Base-by-base conservation (phyloP, 169 alveolate species). In the Babesia ovis region DNA sequence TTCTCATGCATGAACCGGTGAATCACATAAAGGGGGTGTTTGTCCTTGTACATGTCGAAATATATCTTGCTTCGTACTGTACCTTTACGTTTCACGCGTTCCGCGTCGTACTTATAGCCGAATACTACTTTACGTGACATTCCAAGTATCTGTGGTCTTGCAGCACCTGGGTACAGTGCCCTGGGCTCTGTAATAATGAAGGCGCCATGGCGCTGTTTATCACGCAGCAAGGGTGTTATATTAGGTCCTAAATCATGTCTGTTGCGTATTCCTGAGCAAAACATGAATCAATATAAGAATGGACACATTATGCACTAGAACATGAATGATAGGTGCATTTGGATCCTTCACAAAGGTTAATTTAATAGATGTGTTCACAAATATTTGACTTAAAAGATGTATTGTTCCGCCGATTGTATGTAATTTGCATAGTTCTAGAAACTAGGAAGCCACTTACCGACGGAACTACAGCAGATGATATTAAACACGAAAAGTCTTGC, bases 1-100 rank as follows among this genome's bases (percentile, higher is more conserved):
- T 79, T 68, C 39, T 79, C 83, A 67, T 79, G 75, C 57, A 79
- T 18, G 46, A 79, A 79, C 5, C 69, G 66, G 53, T 79, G 87
- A 29, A 79, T 79, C 43, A 79, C 87, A 50, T 79, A 79, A 0
- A 57, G 62, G 22, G 87, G 87, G 77, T 79, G 57, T 58, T 79
- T 69, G 27, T 79, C 87, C 77, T 79, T 79, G 77, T 71, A 70
- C 87, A 79, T 79, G 32, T 79, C 87, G 35, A 59, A 71, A 74
- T 79, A 79, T 2, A 68, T 70, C 54, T 71, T 48, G 59, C 79
- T 71, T 20, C 77, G 25, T 4, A 70, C 72, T 8, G 27, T 39
- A 0, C 87, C 87, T 85, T 79, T 79, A 3, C 43, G 56, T 57
- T 69, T 58, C 27, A 59, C 61, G 23, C 64, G 55, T 22, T 79